phyloP scores from a whole-genome alignment of 129 eudicot genomes.

The Pittosporum tobira region DNA sequence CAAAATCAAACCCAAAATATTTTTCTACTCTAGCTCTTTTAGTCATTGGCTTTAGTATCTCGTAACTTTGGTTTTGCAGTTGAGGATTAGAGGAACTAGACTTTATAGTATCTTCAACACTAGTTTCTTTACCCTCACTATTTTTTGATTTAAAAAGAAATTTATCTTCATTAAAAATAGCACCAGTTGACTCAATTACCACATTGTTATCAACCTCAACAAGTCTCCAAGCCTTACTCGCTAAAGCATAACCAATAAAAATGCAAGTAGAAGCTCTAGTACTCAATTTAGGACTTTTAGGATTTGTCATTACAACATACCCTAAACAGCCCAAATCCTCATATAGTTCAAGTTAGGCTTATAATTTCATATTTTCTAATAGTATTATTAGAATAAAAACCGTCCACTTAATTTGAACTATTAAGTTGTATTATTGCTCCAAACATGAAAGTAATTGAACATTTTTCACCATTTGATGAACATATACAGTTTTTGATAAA shows the following conservation, averaged over 20 bases:
- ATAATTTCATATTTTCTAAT: too few relatives aligned
- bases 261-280: background rate
- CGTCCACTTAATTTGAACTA: too few relatives aligned
- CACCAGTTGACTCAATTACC: constrained; percentile 1
- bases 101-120: background rate
- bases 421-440: too few relatives aligned
- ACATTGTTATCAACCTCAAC: background rate
- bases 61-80: too few relatives aligned
- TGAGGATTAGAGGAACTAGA: too few relatives aligned
- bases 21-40: background rate
- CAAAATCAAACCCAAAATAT: background rate
- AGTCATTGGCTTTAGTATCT: background rate
- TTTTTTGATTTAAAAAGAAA: background rate
- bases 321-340: background rate
- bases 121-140: background rate
- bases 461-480: too few relatives aligned
- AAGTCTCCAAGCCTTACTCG: background rate
- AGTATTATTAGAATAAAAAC: too few relatives aligned
- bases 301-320: background rate
- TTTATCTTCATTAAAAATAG: constrained; percentile 1
- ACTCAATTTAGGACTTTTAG: background rate
- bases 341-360: background rate
- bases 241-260: background rate
- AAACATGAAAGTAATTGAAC: too few relatives aligned
- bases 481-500: too few relatives aligned